These are phyloP conservation scores for Dicorynia guianensis DNA, from an alignment of 306 rosid genomes.

Conservation along the genomic window DNA sequence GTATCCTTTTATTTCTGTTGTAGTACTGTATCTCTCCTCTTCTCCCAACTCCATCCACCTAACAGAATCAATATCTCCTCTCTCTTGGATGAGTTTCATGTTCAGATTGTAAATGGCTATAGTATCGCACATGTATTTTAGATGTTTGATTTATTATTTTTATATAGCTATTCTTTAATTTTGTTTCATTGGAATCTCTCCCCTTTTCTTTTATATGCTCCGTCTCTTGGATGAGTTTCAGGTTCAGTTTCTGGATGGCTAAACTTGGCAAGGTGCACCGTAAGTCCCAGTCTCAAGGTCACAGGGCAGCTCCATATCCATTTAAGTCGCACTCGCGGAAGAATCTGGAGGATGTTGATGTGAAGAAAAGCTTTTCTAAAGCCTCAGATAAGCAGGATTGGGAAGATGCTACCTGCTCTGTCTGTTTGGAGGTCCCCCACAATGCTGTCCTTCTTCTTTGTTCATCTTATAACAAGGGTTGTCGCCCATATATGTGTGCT, in stretches of 20 bases:
- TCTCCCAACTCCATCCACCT: not conserved
- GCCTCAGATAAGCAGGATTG: conserved; percentile 76
- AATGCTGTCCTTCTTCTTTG: conserved; percentile 97
- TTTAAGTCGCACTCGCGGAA: conserved; percentile 52
- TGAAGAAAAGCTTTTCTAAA: conserved; percentile 58
- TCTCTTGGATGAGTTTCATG: too few species aligned
- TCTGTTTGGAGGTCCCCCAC: conserved; percentile 98
- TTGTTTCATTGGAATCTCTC: conserved; percentile 15
- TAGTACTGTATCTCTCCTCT: conserved; percentile 13
- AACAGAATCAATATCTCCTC: too few species aligned
- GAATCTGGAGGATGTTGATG: conserved; percentile 50
- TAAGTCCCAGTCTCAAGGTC: conserved; percentile 49
- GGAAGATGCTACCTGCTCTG: conserved; percentile 86
- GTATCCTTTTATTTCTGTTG: conserved; percentile 2
- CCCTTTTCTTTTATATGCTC: not conserved
- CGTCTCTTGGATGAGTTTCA: conserved; percentile 28
- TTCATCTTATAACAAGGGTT: conserved; percentile 95
- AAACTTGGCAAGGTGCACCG: conserved; percentile 45
- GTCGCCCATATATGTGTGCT: conserved; percentile 98
- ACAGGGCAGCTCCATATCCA: conserved; percentile 43
- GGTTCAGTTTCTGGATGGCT: conserved; percentile 52
- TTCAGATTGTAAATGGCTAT: not conserved
- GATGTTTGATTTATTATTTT: conserved; percentile 21
- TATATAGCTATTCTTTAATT: conserved; percentile 9
- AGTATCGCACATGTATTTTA: conserved; percentile 2